These are phyloP conservation scores for Aphanomyces cochlioides DNA, from an alignment of 352 stramenopile species.

Conservation along the genomic window DNA sequence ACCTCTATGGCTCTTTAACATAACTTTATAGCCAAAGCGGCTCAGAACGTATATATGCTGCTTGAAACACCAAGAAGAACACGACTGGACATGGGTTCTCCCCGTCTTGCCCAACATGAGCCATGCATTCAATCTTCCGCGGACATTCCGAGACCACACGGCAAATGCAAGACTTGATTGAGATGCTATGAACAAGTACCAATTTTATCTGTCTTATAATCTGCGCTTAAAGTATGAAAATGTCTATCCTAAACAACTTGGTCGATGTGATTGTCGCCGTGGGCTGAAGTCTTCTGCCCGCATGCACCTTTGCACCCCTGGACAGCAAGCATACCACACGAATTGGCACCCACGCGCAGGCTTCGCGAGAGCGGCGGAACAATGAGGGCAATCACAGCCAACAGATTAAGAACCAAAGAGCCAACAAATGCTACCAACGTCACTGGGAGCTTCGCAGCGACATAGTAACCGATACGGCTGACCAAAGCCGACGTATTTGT, in stretches of 20 bases:
- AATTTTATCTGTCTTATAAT: no score
- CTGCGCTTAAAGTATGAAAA: not conserved
- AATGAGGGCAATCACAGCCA: constrained; percentile 56
- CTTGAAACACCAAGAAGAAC: no score
- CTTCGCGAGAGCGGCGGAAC: constrained; percentile 38
- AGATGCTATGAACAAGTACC: no score
- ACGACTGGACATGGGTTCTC: no score
- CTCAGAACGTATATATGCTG: no score
- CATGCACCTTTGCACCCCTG: constrained; percentile 21
- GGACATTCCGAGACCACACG: no score
- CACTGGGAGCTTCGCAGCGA: constrained; percentile 31
- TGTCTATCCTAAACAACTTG: not conserved
- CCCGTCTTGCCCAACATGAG: no score
- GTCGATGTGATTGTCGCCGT: not conserved
- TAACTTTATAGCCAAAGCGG: no score
- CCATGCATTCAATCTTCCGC: no score
- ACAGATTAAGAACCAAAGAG: constrained; percentile 10
- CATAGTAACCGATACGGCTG: constrained; percentile 63
- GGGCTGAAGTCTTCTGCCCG: constrained; percentile 18
- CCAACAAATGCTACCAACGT: constrained; percentile 44
- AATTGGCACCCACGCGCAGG: constrained; percentile 6
- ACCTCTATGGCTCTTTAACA: no score
- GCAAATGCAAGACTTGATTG: no score
- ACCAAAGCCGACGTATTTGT: not conserved
- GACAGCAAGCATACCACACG: constrained; percentile 21